phyloP scores from a whole-genome alignment of 106 monocot genomes.

The Dendrobium chrysotoxum region DNA sequence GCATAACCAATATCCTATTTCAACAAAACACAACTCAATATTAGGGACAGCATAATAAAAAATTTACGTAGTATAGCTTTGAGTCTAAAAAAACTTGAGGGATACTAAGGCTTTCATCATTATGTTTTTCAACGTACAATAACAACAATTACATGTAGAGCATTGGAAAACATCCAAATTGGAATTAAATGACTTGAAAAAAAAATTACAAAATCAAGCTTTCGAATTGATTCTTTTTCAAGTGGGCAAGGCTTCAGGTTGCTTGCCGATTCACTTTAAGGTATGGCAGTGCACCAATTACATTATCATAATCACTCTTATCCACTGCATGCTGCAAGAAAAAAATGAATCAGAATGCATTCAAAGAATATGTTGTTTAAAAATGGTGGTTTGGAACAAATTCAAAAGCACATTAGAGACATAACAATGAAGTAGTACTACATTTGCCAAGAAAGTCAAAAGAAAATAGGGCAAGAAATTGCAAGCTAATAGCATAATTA shows the following conservation, averaged over 20 bases:
- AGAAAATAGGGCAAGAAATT: no score
- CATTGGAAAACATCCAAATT: not conserved
- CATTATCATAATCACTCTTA: slow-evolving; percentile 81
- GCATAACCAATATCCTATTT: no score
- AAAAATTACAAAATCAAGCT: not conserved
- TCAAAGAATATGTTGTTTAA: not conserved
- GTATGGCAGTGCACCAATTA: slow-evolving; percentile 80
- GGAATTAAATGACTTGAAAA: not conserved
- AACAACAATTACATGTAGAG: not conserved
- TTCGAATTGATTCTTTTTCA: not conserved
- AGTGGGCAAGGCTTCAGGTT: slow-evolving; percentile 42
- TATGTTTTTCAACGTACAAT: no score
- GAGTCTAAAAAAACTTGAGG: no score
- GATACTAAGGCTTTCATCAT: no score
- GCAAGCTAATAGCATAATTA: no score
- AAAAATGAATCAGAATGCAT: not conserved
- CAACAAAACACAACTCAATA: no score
- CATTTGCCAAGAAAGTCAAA: no score
- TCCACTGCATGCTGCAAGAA: slow-evolving; percentile 44
- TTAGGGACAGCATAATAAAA: no score
- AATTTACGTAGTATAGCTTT: no score
- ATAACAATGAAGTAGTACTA: no score
- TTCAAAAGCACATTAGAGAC: not conserved
- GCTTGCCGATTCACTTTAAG: slow-evolving; percentile 84
- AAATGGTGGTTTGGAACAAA: not conserved